Conservation (phyloP, 164 flowering plant species). For the Aristolochia fimbriata region DNA sequence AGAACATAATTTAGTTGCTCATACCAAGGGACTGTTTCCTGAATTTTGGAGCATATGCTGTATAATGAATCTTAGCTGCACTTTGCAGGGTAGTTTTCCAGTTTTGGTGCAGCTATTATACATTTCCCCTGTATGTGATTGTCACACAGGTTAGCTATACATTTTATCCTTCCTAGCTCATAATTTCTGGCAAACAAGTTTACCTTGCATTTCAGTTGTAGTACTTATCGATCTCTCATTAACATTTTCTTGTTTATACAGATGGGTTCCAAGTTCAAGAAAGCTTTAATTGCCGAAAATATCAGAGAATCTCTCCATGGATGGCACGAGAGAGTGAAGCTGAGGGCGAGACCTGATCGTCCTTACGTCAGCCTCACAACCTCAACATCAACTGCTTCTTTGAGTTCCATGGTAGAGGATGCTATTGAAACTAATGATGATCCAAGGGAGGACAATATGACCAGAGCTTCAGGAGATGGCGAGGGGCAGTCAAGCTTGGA, state of each 20-base stretch:
- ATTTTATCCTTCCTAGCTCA: not conserved
- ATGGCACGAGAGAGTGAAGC: conserved; percentile 55
- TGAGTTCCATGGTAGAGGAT: conserved; percentile 18
- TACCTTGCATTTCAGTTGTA: not conserved
- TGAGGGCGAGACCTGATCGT: conserved; percentile 13
- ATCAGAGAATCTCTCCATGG: conserved; percentile 53
- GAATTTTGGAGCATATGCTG: not conserved
- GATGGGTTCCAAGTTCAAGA: conserved; percentile 85
- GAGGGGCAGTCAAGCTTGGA: conserved; percentile 8
- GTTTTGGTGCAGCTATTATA: conserved; percentile 79
- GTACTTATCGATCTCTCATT: not conserved
- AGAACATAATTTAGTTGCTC: not conserved
- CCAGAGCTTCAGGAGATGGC: conserved; percentile 20
- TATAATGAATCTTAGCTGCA: not conserved
- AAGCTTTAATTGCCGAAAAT: conserved; percentile 49
- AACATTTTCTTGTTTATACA: conserved; percentile 12
- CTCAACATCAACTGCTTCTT: conserved; percentile 22
- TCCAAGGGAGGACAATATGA: conserved; percentile 1
- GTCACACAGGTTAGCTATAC: conserved; percentile 53
- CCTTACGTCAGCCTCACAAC: conserved; percentile 9
- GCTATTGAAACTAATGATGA: conserved; percentile 1
- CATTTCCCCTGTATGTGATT: conserved; percentile 79
- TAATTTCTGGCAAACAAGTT: not conserved
- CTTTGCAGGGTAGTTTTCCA: conserved; percentile 54
- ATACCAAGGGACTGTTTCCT: not conserved